phyloP scores from a whole-genome alignment of 2,329 filamentous ascomycete species.

The Sclerotinia nivalis region DNA sequence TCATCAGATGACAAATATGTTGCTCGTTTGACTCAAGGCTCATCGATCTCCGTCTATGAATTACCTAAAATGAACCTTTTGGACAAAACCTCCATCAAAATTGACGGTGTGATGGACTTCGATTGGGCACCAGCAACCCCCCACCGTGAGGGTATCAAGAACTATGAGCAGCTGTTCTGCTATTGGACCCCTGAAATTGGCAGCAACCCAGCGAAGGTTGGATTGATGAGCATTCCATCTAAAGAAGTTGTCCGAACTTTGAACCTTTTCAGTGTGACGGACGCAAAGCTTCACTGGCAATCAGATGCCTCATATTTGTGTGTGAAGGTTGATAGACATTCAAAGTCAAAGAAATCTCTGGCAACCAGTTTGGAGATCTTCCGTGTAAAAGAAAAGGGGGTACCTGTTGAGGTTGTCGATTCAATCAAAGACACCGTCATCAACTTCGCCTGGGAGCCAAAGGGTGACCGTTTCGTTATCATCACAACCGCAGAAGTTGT shows the following conservation, averaged over 20 bases:
- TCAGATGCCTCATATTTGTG: conserved; percentile 91
- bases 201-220: conserved; percentile 96
- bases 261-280: conserved; percentile 96
- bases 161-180: conserved; percentile 92
- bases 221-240: conserved; percentile 91
- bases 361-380: conserved; percentile 98
- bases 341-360: conserved; percentile 97
- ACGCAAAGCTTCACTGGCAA: conserved; percentile 99
- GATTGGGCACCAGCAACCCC: conserved; percentile 91
- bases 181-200: conserved; percentile 99
- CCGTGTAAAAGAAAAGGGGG: conserved; percentile 94
- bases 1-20: conserved; percentile 97
- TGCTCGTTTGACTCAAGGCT: conserved; percentile 82
- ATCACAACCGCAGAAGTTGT: conserved; percentile 90
- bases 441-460: conserved; percentile 99
- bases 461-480: conserved; percentile 94
- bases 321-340: conserved; percentile 98
- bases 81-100: conserved; percentile 90
- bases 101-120: conserved; percentile 95
- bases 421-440: conserved; percentile 98
- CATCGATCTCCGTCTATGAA: conserved; percentile 90
- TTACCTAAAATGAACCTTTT: conserved; percentile 85
- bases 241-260: conserved; percentile 93
- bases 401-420: conserved; percentile 96
- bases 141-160: conserved; percentile 81